Percentiles rank a stretch among this genome's conserved stretches.
phyloP scores from a whole-genome alignment of 2,329 filamentous ascomycete species.

The Curvularia sp. region DNA sequence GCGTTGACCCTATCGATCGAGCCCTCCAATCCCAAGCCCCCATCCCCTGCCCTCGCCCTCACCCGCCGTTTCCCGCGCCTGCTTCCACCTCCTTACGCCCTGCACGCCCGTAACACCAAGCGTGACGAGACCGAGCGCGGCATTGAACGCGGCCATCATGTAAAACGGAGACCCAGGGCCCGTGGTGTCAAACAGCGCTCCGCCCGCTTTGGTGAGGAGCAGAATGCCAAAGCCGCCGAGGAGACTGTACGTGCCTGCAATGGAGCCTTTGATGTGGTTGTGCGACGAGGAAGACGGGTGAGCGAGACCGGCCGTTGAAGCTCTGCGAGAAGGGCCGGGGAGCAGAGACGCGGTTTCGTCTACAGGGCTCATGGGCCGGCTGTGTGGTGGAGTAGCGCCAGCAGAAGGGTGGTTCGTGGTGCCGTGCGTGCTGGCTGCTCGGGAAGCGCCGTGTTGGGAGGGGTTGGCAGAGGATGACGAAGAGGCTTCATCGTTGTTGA shows the following conservation, averaged over 20 bases:
- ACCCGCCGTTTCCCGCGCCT: not conserved
- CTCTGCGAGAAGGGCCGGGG: conserved; percentile 14
- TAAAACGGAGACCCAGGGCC: conserved; percentile 85
- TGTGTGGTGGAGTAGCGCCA: conserved; percentile 44
- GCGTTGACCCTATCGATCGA: not conserved
- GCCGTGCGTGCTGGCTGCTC: conserved; percentile 7
- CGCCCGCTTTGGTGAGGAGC: conserved; percentile 88
- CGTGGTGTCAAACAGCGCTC: conserved; percentile 79
- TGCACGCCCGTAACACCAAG: conserved; percentile 29
- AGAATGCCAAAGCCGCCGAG: conserved; percentile 90
- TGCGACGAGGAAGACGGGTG: conserved; percentile 35
- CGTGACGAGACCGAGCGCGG: conserved; percentile 65
- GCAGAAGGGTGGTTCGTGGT: conserved; percentile 41
- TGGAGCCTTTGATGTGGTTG: conserved; percentile 83
- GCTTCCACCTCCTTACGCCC: conserved; percentile 16
- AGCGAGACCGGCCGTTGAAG: not conserved
- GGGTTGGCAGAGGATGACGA: conserved; percentile 12
- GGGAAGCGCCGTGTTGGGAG: not conserved
- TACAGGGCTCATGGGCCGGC: conserved; percentile 38
- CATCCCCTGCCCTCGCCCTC: not conserved
- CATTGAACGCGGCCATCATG: conserved; percentile 92
- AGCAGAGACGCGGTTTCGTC: conserved; percentile 43
- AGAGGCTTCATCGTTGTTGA: conserved; percentile 62
- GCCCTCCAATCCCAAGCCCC: not conserved
- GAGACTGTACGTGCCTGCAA: conserved; percentile 92